These are phyloP conservation scores for Wallemia mellicola DNA, from an alignment of 1,284 basidiomycete genomes.

Conservation along the genomic window DNA sequence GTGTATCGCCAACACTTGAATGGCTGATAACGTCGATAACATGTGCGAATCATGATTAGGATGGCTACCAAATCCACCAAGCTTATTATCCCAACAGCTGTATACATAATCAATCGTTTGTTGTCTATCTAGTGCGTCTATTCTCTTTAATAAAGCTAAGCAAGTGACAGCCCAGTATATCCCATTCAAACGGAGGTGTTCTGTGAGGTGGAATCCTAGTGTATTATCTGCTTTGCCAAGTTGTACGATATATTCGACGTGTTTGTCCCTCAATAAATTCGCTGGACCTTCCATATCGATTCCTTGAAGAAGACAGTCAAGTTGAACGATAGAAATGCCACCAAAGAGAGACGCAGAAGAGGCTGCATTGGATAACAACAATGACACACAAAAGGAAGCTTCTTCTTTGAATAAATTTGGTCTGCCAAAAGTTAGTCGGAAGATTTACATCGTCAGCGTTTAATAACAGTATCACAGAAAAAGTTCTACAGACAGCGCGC, in stretches of 20 bases:
- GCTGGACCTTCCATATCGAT: no score
- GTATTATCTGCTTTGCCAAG: conserved; percentile 40
- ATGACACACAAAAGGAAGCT: background rate
- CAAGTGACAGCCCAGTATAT: conserved; percentile 90
- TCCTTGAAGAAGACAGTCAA: background rate
- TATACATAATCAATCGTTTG: conserved; percentile 72
- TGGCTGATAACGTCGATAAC: conserved; percentile 55
- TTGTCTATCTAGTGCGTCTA: conserved; percentile 44
- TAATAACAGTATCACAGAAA: conserved; percentile 30
- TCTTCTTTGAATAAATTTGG: background rate
- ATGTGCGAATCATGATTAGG: conserved; percentile 80
- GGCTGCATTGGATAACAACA: background rate
- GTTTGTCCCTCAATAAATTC: background rate
- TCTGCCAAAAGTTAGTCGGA: background rate
- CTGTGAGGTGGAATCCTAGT: conserved; percentile 68
- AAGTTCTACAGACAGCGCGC: conserved; percentile 86
- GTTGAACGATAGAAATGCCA: no score
- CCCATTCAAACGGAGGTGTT: conserved; percentile 81
- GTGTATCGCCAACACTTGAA: conserved; percentile 70
- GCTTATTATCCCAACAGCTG: conserved; percentile 72
- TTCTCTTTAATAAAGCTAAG: conserved; percentile 41
- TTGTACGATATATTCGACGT: background rate
- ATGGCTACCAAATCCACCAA: conserved; percentile 69
- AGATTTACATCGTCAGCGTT: background rate
- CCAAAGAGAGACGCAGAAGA: background rate